These are phyloP conservation scores for Helotiales sp. DNA, from an alignment of 2,329 filamentous ascomycete species.

Conservation along the genomic window DNA sequence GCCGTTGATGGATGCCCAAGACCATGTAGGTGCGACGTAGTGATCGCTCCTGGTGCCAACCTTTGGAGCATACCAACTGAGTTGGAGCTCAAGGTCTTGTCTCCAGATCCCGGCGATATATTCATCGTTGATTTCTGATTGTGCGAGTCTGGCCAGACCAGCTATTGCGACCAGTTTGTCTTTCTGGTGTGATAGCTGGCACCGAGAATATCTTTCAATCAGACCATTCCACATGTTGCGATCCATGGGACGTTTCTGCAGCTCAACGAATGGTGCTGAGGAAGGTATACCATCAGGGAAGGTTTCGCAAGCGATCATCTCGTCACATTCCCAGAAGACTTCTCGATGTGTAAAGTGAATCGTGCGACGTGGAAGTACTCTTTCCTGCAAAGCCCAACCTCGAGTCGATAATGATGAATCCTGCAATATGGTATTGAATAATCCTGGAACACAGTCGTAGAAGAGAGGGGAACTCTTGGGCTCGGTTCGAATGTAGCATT, in stretches of 20 bases:
- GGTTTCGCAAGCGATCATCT: slow-evolving; percentile 4
- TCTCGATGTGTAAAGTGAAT: slow-evolving; percentile 22
- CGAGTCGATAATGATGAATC: slow-evolving; percentile 12
- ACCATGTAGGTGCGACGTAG: slow-evolving; percentile 19
- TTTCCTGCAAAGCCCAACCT: slow-evolving; percentile 30
- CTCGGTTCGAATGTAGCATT: background rate
- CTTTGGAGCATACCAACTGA: slow-evolving; percentile 9
- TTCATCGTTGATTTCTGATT: slow-evolving; percentile 6
- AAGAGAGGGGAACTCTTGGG: background rate
- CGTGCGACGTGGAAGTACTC: slow-evolving; percentile 21
- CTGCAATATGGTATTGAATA: background rate
- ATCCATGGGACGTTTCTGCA: background rate
- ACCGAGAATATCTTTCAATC: slow-evolving; percentile 23
- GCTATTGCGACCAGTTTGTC: slow-evolving; percentile 33
- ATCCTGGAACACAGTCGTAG: background rate
- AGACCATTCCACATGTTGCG: slow-evolving; percentile 12
- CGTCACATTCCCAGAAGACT: slow-evolving; percentile 28
- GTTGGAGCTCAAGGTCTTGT: slow-evolving; percentile 7
- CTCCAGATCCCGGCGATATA: slow-evolving; percentile 23
- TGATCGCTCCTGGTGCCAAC: background rate
- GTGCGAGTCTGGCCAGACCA: slow-evolving; percentile 25
- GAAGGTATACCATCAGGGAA: slow-evolving; percentile 9
- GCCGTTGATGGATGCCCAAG: slow-evolving; percentile 16
- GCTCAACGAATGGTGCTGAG: background rate
- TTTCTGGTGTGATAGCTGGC: slow-evolving; percentile 25